Base-by-base conservation (phyloP, 192 early-diverging fungal genomes). In the Pecoramyces ruminantium region DNA sequence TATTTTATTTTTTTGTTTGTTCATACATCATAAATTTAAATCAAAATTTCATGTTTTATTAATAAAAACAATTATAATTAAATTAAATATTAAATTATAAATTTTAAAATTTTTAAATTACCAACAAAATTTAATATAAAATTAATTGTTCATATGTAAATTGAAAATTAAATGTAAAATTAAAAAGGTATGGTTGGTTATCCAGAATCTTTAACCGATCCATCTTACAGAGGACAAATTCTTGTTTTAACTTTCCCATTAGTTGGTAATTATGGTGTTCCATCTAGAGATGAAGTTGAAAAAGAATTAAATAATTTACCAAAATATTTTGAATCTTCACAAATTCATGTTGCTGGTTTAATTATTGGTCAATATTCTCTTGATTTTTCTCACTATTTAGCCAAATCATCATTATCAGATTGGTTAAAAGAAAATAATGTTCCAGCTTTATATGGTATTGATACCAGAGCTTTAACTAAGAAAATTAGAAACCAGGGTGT, bases 191-290 rank as follows among this genome's bases (percentile, higher is more conserved):
- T 98, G 96, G 95, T 97, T 78, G 97, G 96, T 77, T 99, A 98
- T 85, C 96, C 97, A n/a, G 96, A 99, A 86, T 96, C 97, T 30
- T 88, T 97, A 84, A 98, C 96, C 9, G 96, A 99, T 88, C 97
- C 97, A 25, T 98, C 96, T 77, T 99, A 99, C 87, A 91, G 93
- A 80, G 97, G 97, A 14, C 97, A 99, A 90, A 98, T 99, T 80
- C 88, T 99, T 78, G 95, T 99, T 40, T 86, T 99, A 79, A 99
- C 97, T 79, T 99, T 97, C 87, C 97, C 97, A 18, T 87, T 99
- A 79, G 87, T 99, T 80, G 97, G 97, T 79, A 99, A 99, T 88
- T 97, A 98, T 86, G 97, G 97, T 85, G 97, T 98, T 15, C 97
- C 97, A 38, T 93, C 93, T 38, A 92, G 93, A 78, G 91, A 92